Evolutionary conservation across 805 yeast genomes (phyloP), one percentile per base, ranked within the genome.

Genomic region (Suhomyces xylopsoci): DNA sequence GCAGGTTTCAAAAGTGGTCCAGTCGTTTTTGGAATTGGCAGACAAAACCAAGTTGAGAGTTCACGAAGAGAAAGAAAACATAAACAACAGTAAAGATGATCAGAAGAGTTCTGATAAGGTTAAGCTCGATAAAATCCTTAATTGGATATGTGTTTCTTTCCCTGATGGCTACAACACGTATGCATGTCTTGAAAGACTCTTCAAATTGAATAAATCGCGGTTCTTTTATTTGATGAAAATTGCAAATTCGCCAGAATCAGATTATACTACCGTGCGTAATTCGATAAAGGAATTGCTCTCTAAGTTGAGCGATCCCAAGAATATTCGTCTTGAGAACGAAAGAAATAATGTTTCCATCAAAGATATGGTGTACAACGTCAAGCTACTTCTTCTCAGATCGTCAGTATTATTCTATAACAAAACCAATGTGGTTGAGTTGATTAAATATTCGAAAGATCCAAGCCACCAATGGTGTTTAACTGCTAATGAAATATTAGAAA

Each of bases 391-490:
- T 34, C 84, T 82, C 58, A 76, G 96, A 56, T 66, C 86, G 0
- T 78, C 92, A 0, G 74, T 80, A 30, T 66, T 87, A 3, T 62
- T 85, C 20, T 87, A 79, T 67, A 91, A 90, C 69, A 79, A 80
- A 59, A 80, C 89, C 19, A 87, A 83, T 60, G 73, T 90, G 17
- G 67, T 79, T 0, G 74, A 81, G 15, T 67, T 88, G 4, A 66
- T 88, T n/a, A 75, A 69, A 17, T 60, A 74, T 34, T 69, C 81
- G 5, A 76, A 73, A 51, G 73, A 79, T 48, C 47, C 65, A 2
- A 49, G 58, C 5, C 62, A 66, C 45, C 58, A 66, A 10, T 61
- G 71, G 58, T 57, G 62, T 41, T 48, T 65, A 6, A 57, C 68
- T 25, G 78, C 91, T 0, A 80, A 82, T 51, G 81, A 77, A 47